Conservation (phyloP, 495 filamentous ascomycete genomes). For the Hypoxylon lienhwacheense region DNA sequence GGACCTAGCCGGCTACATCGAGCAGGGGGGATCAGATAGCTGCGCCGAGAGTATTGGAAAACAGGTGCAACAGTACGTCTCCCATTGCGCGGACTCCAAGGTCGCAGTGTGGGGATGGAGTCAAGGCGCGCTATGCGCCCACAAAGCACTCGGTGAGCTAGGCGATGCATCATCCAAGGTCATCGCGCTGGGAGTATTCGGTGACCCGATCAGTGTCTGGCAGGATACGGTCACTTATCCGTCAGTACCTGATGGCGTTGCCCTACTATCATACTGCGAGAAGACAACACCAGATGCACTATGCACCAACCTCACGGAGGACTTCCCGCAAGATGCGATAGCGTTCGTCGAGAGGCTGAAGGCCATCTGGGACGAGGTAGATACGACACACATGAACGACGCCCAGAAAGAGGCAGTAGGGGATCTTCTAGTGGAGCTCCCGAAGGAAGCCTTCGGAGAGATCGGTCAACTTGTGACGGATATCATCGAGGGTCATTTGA, state of each 20-base stretch:
- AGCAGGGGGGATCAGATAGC: conserved; percentile 25
- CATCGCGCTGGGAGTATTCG: conserved; percentile 30
- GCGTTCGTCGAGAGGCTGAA: conserved; percentile 19
- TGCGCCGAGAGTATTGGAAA: conserved; percentile 26
- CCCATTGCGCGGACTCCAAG: conserved; percentile 19
- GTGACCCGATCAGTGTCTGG: conserved; percentile 28
- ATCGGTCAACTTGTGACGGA: conserved; percentile 23
- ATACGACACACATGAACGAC: conserved; percentile 26
- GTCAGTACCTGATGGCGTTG: conserved; percentile 5
- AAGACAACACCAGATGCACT: conserved; percentile 24
- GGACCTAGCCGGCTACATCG: conserved; percentile 26
- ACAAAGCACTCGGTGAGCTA: conserved; percentile 21
- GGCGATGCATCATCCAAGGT: conserved; percentile 18
- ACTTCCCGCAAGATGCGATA: conserved; percentile 12
- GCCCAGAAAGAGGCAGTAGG: conserved; percentile 24
- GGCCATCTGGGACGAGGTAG: conserved; percentile 23
- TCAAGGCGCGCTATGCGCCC: conserved; percentile 33
- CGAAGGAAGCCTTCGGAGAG: conserved; percentile 19
- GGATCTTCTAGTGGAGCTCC: conserved; percentile 19
- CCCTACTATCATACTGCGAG: conserved; percentile 29
- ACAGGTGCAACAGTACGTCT: conserved; percentile 21
- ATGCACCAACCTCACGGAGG: conserved; percentile 15
- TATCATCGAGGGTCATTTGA: conserved; percentile 19
- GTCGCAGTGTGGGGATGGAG: conserved; percentile 35
- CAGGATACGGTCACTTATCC: conserved; percentile 25